Evolutionary conservation across 768 basidiomycete genomes (phyloP).

Genomic region (Boletus sp.): DNA sequence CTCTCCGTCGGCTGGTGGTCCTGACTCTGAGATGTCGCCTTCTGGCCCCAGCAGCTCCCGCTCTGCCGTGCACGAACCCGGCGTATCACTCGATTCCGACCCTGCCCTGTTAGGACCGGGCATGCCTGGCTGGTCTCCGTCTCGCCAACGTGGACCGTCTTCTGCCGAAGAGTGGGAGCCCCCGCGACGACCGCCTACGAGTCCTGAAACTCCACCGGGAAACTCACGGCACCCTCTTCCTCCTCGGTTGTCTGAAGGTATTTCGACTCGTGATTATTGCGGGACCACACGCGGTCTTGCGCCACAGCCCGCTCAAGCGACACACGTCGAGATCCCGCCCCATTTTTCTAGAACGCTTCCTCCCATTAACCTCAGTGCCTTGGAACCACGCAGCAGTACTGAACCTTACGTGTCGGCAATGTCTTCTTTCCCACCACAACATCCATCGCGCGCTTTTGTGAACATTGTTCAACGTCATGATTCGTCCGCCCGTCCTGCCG

Average conservation of each 20-base stretch:
- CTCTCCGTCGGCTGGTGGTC: slow-evolving; percentile 5
- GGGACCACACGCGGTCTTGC: slow-evolving; percentile 7
- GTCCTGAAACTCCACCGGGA: slow-evolving; percentile 6
- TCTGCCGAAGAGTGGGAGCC: slow-evolving; percentile 21
- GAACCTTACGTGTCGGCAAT: slow-evolving; percentile 23
- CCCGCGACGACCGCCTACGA: slow-evolving; percentile 9
- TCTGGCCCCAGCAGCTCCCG: slow-evolving; percentile 14
- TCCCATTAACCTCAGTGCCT: slow-evolving; percentile 21
- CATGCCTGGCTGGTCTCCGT: slow-evolving; percentile 41
- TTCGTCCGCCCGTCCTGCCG: slow-evolving; percentile 19
- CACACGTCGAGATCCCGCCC: slow-evolving; percentile 21
- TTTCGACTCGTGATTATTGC: slow-evolving; percentile 12
- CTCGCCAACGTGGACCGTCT: slow-evolving; percentile 12
- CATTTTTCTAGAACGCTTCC: slow-evolving; percentile 29
- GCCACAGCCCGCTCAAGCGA: slow-evolving; percentile 11
- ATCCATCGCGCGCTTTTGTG: slow-evolving; percentile 12
- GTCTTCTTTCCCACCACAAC: slow-evolving; percentile 37
- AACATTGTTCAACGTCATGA: slow-evolving; percentile 19
- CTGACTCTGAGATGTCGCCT: slow-evolving; percentile 12
- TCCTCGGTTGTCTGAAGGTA: slow-evolving; percentile 8
- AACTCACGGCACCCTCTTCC: slow-evolving; percentile 1
- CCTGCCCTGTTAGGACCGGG: slow-evolving; percentile 54
- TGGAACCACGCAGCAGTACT: slow-evolving; percentile 14
- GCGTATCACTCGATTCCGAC: slow-evolving; percentile 35
- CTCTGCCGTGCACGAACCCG: slow-evolving; percentile 8